These are phyloP conservation scores for Fusarium chaquense DNA, from an alignment of 2,329 filamentous ascomycete genomes.

Conservation along the genomic window DNA sequence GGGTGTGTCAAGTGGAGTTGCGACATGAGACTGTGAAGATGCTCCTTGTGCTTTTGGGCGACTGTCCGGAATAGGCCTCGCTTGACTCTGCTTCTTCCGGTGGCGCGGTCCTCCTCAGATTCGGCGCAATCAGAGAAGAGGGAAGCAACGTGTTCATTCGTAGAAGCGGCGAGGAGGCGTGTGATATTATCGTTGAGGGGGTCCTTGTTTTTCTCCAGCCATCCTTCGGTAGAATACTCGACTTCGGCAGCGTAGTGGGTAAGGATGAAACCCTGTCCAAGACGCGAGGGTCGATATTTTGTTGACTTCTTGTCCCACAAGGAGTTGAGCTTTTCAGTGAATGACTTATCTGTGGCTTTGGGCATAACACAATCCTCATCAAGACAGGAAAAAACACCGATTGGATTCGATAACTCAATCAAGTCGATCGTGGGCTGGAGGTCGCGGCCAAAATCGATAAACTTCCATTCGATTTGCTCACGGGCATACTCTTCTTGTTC, in stretches of 20 bases:
- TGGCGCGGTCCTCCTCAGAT: constrained; percentile 76
- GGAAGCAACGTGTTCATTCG: constrained; percentile 82
- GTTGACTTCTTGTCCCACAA: constrained; percentile 96
- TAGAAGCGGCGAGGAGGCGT: constrained; percentile 83
- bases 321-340: constrained; percentile 96
- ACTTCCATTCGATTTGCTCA: constrained; percentile 99
- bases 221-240: constrained; percentile 93
- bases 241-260: constrained; percentile 98
- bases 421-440: constrained; percentile 97
- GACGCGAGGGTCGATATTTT: constrained; percentile 90
- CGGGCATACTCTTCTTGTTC: constrained; percentile 98
- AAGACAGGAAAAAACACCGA: constrained; percentile 97
- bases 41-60: constrained; percentile 96
- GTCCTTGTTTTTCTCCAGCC: constrained; percentile 99
- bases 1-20: constrained; percentile 97
- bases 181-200: constrained; percentile 98
- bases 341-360: constrained; percentile 95
- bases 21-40: constrained; percentile 94
- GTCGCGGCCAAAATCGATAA: constrained; percentile 98
- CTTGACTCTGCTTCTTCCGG: constrained; percentile 85
- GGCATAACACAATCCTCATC: constrained; percentile 99
- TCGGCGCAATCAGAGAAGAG: constrained; percentile 93
- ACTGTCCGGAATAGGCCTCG: constrained; percentile 97
- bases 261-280: constrained; percentile 92
- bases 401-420: constrained; percentile 95